Percentiles rank a stretch among this genome's conserved stretches.
Conservation (phyloP, 2,329 filamentous ascomycete species). For the Botrytis squamosa region DNA sequence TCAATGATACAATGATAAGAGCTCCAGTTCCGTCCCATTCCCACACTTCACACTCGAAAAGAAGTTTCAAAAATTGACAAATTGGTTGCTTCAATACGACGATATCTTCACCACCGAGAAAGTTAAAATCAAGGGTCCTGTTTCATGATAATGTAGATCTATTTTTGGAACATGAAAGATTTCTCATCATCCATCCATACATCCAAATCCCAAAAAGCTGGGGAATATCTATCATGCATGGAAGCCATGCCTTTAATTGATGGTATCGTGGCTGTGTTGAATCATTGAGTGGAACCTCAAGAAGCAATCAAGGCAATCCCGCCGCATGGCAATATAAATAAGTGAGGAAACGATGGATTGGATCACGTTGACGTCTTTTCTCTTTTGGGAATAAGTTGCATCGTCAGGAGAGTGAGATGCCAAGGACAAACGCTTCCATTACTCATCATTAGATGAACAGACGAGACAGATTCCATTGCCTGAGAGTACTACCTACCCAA, state of each 20-base stretch:
- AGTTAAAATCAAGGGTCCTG: not conserved
- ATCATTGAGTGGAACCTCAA: not conserved
- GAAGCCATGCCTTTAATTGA: not conserved
- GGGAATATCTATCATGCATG: not conserved
- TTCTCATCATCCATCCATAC: not conserved
- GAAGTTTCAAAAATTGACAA: not conserved
- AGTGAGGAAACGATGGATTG: not conserved
- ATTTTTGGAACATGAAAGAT: not conserved
- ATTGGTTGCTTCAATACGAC: not conserved
- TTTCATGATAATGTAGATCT: not conserved
- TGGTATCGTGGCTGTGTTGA: conserved; percentile 1
- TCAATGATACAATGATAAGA: not conserved
- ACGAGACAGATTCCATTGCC: not conserved
- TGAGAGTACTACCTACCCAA: not conserved
- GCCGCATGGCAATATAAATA: not conserved
- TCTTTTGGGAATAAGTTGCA: not conserved
- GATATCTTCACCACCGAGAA: not conserved
- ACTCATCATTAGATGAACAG: not conserved
- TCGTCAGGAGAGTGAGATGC: not conserved
- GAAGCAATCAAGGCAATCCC: too few relatives aligned
- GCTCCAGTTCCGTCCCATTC: not conserved
- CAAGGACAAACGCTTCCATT: not conserved
- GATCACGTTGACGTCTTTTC: not conserved
- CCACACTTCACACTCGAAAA: not conserved
- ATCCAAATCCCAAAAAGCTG: not conserved